Base-by-base conservation (phyloP, 2,329 filamentous ascomycete genomes). In the Canariomyces notabilis region DNA sequence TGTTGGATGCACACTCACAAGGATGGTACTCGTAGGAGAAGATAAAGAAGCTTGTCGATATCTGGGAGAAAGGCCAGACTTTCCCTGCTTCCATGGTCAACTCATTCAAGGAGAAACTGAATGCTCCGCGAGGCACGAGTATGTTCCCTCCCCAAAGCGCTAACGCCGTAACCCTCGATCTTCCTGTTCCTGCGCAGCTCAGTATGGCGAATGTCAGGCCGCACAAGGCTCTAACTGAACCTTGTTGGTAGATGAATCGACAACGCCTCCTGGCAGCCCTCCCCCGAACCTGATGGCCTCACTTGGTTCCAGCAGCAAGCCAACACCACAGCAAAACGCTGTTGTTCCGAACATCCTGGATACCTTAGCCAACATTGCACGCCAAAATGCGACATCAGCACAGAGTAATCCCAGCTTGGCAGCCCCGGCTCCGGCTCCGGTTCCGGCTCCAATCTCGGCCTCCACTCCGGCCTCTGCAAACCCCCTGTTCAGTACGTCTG, bases 11-110 rank as follows among this genome's bases (percentile, higher is more conserved):
- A 55, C 53, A 64, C 67, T 68, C 65, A 76, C 73, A 62, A 63
- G 58, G 58, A 57, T 57, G 59, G 64, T 54, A 64, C 57, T 64
- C 82, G 74, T 85, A 93, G 87, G 89, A 95, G 66, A 97, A 96
- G 74, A 91, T 97, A 68, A 83, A 77, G 64, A 97, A 97, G 67
- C 79, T 98, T 59, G 75, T 97, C 70, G 90, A 95, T 64, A 98
- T 98, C 57, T 98, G 93, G 93, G 90, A 96, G 65, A 93, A 93
- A 62, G 89, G 88, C 55, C 84, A 86, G 64, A 97, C 90, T 18
- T 97, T 98, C 67, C 89, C 93, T 20, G 65, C 76, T 34, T 68
- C 82, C 44, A 84, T 95, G 80, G 79, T 98, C 59, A 75, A 76
- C 52, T 80, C 80, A 31, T 95, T 95, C 76, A 91, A 89, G 69